phyloP scores from a whole-genome alignment of 1,284 basidiomycete genomes.

The Rhizopogon hawkerae region DNA sequence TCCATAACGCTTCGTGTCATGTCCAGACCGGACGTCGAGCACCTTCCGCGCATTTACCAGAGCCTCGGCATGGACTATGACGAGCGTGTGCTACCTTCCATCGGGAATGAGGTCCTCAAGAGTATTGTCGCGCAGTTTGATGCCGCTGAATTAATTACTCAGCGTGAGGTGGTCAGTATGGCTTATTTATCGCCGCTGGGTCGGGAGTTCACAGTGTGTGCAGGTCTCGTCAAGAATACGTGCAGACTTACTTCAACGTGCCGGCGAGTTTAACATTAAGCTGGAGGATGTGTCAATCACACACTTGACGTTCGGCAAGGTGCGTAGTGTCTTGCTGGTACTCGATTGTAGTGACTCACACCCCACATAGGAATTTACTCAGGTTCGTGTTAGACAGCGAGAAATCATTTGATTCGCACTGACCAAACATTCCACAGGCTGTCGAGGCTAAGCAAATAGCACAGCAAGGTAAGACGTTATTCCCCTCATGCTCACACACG shows the following conservation, averaged over 20 bases:
- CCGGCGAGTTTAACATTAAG: constrained; percentile 93
- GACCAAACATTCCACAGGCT: constrained; percentile 40
- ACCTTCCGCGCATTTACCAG: constrained; percentile 93
- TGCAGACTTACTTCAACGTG: constrained; percentile 87
- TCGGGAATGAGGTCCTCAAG: constrained; percentile 97
- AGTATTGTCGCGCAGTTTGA: constrained; percentile 98
- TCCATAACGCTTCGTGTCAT: constrained; percentile 94
- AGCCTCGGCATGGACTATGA: constrained; percentile 94
- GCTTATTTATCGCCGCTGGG: neutral
- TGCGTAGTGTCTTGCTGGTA: constrained; percentile 21
- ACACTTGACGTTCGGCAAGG: constrained; percentile 76
- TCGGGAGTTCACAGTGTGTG: neutral
- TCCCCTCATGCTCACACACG: neutral
- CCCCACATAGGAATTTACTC: constrained; percentile 65
- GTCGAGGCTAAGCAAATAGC: constrained; percentile 99
- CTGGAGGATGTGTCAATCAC: constrained; percentile 98
- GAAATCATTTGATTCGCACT: neutral
- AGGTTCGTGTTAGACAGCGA: constrained; percentile 29
- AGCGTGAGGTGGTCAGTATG: constrained; percentile 68
- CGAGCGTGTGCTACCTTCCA: constrained; percentile 88
- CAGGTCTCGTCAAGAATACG: constrained; percentile 91
- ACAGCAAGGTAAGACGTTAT: constrained; percentile 64
- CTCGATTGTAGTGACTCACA: constrained; percentile 6
- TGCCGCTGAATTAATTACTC: constrained; percentile 92
- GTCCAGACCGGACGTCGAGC: constrained; percentile 83